Conservation (phyloP, 345 rosid genomes). For the Ceriops decandra region DNA sequence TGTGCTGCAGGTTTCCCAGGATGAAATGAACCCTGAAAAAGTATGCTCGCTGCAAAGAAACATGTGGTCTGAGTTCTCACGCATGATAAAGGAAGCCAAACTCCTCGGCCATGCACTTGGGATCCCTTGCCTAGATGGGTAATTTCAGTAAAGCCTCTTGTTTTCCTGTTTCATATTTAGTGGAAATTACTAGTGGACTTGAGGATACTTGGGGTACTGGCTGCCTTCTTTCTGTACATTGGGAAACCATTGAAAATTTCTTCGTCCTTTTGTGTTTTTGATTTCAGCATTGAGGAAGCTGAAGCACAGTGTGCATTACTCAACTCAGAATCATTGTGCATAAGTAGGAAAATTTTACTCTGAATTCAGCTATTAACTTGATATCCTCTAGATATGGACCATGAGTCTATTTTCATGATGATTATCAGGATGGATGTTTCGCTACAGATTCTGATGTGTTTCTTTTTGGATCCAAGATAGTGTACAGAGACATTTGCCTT, state of each 20-base stretch:
- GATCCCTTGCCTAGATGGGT: constrained; percentile 91
- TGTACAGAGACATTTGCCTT: constrained; percentile 86
- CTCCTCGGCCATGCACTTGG: constrained; percentile 72
- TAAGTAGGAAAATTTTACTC: constrained; percentile 34
- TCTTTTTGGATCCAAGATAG: constrained; percentile 90
- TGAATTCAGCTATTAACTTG: background rate
- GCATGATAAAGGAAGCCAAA: constrained; percentile 85
- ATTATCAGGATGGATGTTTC: constrained; percentile 87
- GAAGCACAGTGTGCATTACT: constrained; percentile 91
- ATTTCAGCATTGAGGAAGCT: constrained; percentile 80
- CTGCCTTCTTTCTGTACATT: background rate
- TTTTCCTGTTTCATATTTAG: background rate
- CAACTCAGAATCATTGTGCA: constrained; percentile 80
- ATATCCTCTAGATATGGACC: constrained; percentile 6
- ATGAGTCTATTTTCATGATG: constrained; percentile 8
- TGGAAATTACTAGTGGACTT: background rate
- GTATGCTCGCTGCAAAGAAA: constrained; percentile 66
- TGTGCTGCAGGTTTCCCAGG: constrained; percentile 45
- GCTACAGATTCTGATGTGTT: constrained; percentile 87
- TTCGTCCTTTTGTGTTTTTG: constrained; percentile 7
- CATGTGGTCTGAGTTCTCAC: constrained; percentile 88
- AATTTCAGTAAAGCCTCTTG: constrained; percentile 12
- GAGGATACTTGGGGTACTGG: background rate
- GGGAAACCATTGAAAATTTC: background rate
- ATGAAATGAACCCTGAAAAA: constrained; percentile 39